Evolutionary conservation across 352 stramenopile genomes (phyloP).

Genomic region (Phytophthora multivora): DNA sequence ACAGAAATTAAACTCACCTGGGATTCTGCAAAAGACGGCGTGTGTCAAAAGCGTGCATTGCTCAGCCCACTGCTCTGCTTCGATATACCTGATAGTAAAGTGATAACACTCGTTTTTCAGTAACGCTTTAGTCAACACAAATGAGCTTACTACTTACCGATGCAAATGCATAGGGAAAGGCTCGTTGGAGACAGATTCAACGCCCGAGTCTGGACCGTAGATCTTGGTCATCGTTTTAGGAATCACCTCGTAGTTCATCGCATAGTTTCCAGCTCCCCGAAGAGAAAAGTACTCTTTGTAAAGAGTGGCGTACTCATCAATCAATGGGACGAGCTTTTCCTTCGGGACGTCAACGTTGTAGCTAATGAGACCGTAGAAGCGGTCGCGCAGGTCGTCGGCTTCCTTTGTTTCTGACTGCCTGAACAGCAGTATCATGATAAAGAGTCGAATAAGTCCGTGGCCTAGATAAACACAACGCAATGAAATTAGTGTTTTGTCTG

Average conservation of each 20-base stretch:
- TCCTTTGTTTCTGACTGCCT: constrained; percentile 46
- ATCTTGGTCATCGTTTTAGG: constrained; percentile 33
- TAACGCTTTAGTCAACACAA: not conserved
- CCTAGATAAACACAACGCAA: constrained; percentile 31
- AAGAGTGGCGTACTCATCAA: constrained; percentile 60
- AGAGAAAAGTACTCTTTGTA: constrained; percentile 63
- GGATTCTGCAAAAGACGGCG: constrained; percentile 80
- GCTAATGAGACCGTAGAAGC: constrained; percentile 54
- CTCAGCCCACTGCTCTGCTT: constrained; percentile 65
- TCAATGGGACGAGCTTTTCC: constrained; percentile 32
- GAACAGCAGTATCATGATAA: constrained; percentile 64
- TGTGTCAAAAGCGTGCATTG: constrained; percentile 85
- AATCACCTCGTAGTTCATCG: constrained; percentile 35
- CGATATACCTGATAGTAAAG: constrained; percentile 44
- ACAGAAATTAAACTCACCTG: constrained; percentile 40
- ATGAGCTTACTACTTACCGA: constrained; percentile 20
- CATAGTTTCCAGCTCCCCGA: constrained; percentile 34
- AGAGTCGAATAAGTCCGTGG: constrained; percentile 62
- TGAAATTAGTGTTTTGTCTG: constrained; percentile 3
- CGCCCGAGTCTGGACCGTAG: constrained; percentile 20
- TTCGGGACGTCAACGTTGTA: constrained; percentile 38
- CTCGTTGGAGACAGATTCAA: constrained; percentile 6
- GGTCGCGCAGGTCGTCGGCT: constrained; percentile 41
- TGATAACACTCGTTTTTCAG: constrained; percentile 2
- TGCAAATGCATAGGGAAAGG: constrained; percentile 37